A percentile compares a stretch with the other conserved stretches of the same genome.
These are phyloP conservation scores for Fraxinus sp. DNA, from an alignment of 305 asterid species.

Conservation along the genomic window DNA sequence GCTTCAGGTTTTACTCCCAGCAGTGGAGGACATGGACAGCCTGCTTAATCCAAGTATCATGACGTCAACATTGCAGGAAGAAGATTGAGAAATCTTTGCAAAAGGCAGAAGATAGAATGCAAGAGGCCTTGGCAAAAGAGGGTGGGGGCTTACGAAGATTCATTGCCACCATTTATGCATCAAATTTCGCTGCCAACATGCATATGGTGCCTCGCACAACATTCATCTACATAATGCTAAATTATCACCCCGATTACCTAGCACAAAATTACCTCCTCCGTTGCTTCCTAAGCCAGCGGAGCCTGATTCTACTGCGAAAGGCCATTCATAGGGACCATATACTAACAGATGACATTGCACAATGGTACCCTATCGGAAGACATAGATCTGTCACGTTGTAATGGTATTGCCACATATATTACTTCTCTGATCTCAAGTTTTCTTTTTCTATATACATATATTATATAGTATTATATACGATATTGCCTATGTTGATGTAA, in stretches of 20 bases:
- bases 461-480: not conserved
- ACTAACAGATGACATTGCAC: not conserved
- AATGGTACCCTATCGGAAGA: too few relatives aligned
- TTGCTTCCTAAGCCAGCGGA: conserved; percentile 63
- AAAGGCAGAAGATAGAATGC: conserved; percentile 48
- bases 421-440: too few relatives aligned
- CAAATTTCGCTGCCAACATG: conserved; percentile 40
- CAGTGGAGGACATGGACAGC: too few relatives aligned
- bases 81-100: conserved; percentile 38
- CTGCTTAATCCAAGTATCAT: too few relatives aligned
- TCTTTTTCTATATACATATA: too few relatives aligned
- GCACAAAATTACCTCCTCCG: conserved; percentile 23
- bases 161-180: conserved; percentile 50
- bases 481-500: too few relatives aligned
- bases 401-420: too few relatives aligned
- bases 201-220: conserved; percentile 30
- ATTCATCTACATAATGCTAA: conserved; percentile 23
- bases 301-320: conserved; percentile 49
- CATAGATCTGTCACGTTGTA: too few relatives aligned
- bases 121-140: conserved; percentile 26
- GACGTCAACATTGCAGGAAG: conserved; percentile 42
- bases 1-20: too few relatives aligned
- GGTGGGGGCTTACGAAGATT: conserved; percentile 29
- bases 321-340: not conserved
- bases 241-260: conserved; percentile 28